phyloP scores from a whole-genome alignment of 1,284 basidiomycete species.

The Apiotrichum mycotoxinovorans region DNA sequence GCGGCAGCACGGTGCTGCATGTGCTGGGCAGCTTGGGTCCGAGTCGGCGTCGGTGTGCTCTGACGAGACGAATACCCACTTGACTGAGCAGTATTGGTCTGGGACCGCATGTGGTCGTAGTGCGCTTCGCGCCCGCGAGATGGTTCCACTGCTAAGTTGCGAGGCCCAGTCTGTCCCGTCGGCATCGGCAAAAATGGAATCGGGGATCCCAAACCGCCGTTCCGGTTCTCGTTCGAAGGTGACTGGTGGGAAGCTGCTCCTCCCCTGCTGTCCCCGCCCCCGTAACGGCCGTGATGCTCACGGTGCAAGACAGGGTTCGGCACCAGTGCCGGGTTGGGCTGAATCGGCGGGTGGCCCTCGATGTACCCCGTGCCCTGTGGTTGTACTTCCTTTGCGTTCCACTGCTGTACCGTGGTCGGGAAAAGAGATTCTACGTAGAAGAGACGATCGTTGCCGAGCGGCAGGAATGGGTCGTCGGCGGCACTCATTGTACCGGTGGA shows the following conservation, averaged over 20 bases:
- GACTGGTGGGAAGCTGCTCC: too few relatives aligned
- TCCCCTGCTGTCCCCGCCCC: too few relatives aligned
- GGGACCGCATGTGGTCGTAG: not conserved
- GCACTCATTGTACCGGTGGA: conserved; percentile 12
- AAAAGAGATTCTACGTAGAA: conserved; percentile 19
- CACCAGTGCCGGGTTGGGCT: conserved; percentile 3
- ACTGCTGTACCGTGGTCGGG: conserved; percentile 5
- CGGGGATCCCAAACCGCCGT: conserved; percentile 2
- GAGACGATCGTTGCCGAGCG: conserved; percentile 23
- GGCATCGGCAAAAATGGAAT: conserved; percentile 7
- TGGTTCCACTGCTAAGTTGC: not conserved
- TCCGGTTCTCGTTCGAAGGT: too few relatives aligned
- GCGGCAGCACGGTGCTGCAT: too few relatives aligned
- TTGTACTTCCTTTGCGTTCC: not conserved
- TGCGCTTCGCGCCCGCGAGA: too few relatives aligned
- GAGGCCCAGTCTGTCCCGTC: not conserved
- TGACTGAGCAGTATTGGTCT: not conserved
- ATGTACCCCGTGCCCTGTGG: not conserved
- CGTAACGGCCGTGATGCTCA: not conserved
- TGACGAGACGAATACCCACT: too few relatives aligned
- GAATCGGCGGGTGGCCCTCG: not conserved
- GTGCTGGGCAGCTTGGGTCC: too few relatives aligned
- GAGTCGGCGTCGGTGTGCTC: too few relatives aligned
- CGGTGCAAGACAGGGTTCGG: not conserved
- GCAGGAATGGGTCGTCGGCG: conserved; percentile 22